Percentiles rank a stretch among this genome's conserved stretches.
phyloP scores from a whole-genome alignment of 2,329 filamentous ascomycete species.

The Penicillium sp. region DNA sequence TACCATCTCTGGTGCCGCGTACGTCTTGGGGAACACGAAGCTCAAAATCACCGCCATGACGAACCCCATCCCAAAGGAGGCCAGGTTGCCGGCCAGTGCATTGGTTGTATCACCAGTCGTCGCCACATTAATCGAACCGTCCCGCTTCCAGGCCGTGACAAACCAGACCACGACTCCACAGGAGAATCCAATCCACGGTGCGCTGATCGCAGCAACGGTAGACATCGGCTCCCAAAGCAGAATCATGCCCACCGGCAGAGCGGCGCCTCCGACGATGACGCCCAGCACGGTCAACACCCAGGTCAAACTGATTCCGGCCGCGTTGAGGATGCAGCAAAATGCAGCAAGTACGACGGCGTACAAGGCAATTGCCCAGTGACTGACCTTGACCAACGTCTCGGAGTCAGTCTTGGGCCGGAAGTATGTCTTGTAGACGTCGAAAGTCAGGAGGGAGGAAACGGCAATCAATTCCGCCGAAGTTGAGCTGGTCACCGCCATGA shows the following conservation, averaged over 20 bases:
- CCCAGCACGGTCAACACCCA: constrained; percentile 44
- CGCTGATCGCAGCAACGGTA: constrained; percentile 35
- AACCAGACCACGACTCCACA: constrained; percentile 41
- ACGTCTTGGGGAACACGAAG: too few species aligned
- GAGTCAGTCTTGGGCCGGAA: constrained; percentile 47
- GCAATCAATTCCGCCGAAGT: constrained; percentile 53
- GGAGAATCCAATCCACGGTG: constrained; percentile 37
- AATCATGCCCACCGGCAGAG: constrained; percentile 37
- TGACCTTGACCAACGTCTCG: constrained; percentile 49
- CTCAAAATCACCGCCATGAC: constrained; percentile 35
- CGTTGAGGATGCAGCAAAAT: constrained; percentile 35
- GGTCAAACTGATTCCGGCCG: constrained; percentile 37
- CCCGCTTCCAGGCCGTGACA: constrained; percentile 35
- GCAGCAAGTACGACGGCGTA: constrained; percentile 49
- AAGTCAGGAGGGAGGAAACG: constrained; percentile 52
- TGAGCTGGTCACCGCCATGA: constrained; percentile 46
- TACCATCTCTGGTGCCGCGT: too few species aligned
- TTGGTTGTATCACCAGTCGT: constrained; percentile 41
- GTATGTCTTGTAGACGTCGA: constrained; percentile 53
- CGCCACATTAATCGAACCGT: constrained; percentile 35
- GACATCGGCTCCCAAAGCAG: constrained; percentile 43
- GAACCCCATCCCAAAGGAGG: constrained; percentile 36
- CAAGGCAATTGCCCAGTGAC: constrained; percentile 50
- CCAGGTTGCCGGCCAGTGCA: constrained; percentile 41
- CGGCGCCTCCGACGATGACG: constrained; percentile 42